Percentiles rank a stretch among this genome's conserved stretches.
phyloP scores from a whole-genome alignment of 768 basidiomycete species.

The Lactifluus volemus region DNA sequence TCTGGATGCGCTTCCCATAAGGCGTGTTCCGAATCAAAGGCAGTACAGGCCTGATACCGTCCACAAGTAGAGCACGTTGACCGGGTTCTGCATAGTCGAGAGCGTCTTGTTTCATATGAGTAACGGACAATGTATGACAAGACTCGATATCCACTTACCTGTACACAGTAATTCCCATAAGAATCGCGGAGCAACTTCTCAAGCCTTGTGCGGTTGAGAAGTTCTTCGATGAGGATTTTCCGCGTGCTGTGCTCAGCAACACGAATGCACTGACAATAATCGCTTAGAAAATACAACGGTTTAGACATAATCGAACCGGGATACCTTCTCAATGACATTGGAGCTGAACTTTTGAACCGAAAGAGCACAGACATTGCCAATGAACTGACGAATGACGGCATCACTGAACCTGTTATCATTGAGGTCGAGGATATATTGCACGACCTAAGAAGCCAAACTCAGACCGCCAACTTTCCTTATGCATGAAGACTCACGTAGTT shows the following conservation, averaged over 20 bases:
- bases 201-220: conserved; percentile 86
- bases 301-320: not conserved
- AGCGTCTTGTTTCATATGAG: conserved; percentile 56
- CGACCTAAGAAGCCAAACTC: conserved; percentile 44
- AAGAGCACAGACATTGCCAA: conserved; percentile 94
- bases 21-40: conserved; percentile 98
- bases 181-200: conserved; percentile 96
- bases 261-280: conserved; percentile 51
- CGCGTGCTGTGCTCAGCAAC: conserved; percentile 94
- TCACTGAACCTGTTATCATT: conserved; percentile 99
- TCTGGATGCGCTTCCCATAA: conserved; percentile 98
- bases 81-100: conserved; percentile 94
- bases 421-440: conserved; percentile 96
- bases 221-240: conserved; percentile 90
- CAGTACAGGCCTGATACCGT: conserved; percentile 96
- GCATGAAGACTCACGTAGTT: conserved; percentile 57
- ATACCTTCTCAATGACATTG: conserved; percentile 95
- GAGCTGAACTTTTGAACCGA: conserved; percentile 99
- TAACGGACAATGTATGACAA: not conserved
- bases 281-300: not conserved
- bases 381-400: conserved; percentile 93
- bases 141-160: conserved; percentile 37
- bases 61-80: conserved; percentile 87
- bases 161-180: conserved; percentile 93
- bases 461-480: not conserved